Evolutionary conservation across 2,329 filamentous ascomycete genomes (phyloP), one percentile per base, ranked within the genome.

Genomic region (Alternaria sp.): DNA sequence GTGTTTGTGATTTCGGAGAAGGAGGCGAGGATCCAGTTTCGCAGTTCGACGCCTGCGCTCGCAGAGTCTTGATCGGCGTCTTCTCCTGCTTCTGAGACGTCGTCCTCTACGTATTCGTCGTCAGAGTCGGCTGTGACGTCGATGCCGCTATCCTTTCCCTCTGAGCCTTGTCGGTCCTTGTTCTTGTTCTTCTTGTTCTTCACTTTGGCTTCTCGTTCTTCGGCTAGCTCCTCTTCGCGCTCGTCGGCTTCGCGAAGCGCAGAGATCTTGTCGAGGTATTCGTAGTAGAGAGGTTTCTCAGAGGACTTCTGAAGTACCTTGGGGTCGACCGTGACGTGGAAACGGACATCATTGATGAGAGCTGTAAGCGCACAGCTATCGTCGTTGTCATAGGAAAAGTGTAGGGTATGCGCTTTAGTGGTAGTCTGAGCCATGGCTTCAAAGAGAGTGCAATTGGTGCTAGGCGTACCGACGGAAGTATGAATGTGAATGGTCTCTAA

Each of bases 291-390:
- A 4, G 58, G 60, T 37, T 68, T 70, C 5, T 70, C 65, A 8
- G 62, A 55, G 3, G 63, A 64, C 30, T 67, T 67, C 49, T 67
- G 64, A 2, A 70, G 43, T 10, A 53, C 60, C 7, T 62, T 61
- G 3, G 62, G 61, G 18, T 65, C 45, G 10, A 62, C 62, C 3
- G 51, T 65, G 47, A 70, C 25, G 21, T 71, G 67, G 25, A 70
- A 71, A 45, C 67, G 69, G 12, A 71, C 65, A 49, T 70, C 67
- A n/a, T 71, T 70, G 41, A 66, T 63, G 7, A 71, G 63, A 4
- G 65, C 56, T 26, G 67, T 69, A 3, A 71, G n/a, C 4, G 65
- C 63, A 11, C 55, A 68, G 15, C 58, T 50, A 18, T 71, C 65
- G 11, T 71, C 61, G 14, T 67, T 46, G 23, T 71, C 66, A 46